Evolutionary conservation across 1,139 yeast species (phyloP), one percentile per base, ranked within the genome.

Genomic region (Saccharomycopsis hybrid): DNA sequence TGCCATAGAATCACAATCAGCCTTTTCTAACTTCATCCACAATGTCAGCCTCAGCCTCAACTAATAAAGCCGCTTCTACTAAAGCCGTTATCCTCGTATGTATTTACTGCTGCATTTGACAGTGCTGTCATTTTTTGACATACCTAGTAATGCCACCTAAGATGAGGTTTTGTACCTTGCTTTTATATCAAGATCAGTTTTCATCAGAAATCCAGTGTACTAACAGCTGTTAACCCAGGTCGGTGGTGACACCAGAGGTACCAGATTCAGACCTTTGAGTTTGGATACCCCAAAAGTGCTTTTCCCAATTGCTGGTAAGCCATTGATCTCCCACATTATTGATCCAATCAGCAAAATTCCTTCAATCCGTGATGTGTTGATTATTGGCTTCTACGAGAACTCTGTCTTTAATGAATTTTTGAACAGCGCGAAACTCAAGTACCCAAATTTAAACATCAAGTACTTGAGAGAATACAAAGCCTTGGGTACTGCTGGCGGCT

Each of bases 401-500:
- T 59, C 68, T 13, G 73, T 73, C n/a, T 78, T 80, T 60, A 67
- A 72, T 47, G 72, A 72, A 46, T 80, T 74, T 59, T 68, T 77
- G 39, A 61, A 68, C 8, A 68, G 69, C n/a, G 68, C 72, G 44
- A 66, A 69, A 55, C 64, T 67, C 41, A 63, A 63, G 46, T 69
- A 76, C 62, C 75, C 76, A 13, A 62, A 66, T 42, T 65, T 79
- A 51, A 60, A 65, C 37, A 67, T 80, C 58, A 69, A 71, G 58
- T 78, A 78, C 58, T 64, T 78, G 53, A 68, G 79, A 45, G 85
- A 80, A 60, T 77, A 77, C 60, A 71, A 72, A 59, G 78, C 85
- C 4, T 67, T 79, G 67, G 85, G 85, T 45, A 80, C 85, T 9
- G 85, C 82, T 39, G 85, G 85, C 40, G 85, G 85, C 5, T 65